Conservation (phyloP, 192 early-diverging fungal genomes). For the Phlyctochytrium planicorne region DNA sequence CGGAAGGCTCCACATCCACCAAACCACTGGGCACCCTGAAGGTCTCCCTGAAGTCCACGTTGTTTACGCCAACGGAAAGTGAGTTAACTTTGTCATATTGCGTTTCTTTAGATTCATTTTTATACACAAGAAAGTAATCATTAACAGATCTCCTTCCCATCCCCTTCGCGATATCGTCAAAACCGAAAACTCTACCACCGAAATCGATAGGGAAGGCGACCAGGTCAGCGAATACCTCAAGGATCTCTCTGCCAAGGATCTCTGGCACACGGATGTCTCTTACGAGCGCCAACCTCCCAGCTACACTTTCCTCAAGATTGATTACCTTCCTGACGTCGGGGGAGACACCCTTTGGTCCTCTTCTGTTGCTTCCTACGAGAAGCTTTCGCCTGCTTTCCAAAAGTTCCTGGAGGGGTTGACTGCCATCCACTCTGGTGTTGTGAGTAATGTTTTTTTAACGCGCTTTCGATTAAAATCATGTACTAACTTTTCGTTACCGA, state of each 20-base stretch:
- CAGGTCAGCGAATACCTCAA: background rate
- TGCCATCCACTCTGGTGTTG: constrained; percentile 51
- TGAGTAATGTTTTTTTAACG: too few relatives aligned
- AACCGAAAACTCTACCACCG: background rate
- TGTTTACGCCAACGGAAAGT: constrained; percentile 7
- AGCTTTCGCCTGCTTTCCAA: constrained; percentile 52
- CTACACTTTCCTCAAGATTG: constrained; percentile 20
- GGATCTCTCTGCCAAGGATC: background rate
- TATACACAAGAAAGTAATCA: background rate
- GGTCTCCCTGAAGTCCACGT: constrained; percentile 27
- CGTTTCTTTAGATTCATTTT: too few relatives aligned
- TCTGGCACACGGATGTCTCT: constrained; percentile 23
- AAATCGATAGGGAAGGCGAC: background rate
- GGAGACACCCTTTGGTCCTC: constrained; percentile 26
- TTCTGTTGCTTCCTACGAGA: constrained; percentile 25
- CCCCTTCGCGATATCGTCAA: background rate
- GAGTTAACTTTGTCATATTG: background rate
- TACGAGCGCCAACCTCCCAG: constrained; percentile 21
- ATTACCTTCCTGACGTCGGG: constrained; percentile 12
- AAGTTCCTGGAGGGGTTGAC: constrained; percentile 59
- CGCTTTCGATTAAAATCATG: background rate
- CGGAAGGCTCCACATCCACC: constrained; percentile 27
- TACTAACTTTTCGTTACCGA: constrained; percentile 3
- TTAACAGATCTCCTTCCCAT: background rate
- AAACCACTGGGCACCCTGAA: constrained; percentile 27